Evolutionary conservation across 257 asterid species (phyloP).

Genomic region (Prunella vulgaris): DNA sequence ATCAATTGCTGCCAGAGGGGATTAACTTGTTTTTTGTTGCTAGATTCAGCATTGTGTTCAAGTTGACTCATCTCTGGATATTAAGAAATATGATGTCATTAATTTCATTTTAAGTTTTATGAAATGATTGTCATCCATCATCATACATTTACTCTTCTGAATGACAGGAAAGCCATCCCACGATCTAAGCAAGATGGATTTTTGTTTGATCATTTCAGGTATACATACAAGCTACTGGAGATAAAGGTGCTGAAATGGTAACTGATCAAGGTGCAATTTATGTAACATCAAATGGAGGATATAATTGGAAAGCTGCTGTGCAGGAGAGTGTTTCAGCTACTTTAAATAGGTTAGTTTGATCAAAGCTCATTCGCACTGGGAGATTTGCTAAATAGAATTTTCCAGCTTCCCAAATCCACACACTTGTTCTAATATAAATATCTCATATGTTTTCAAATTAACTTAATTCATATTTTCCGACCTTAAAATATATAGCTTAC

Average conservation of each 20-base stretch:
- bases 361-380: background rate
- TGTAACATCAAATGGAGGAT: constrained; percentile 85
- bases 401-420: background rate
- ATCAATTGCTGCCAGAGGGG: background rate
- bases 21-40: constrained; percentile 1
- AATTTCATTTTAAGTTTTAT: background rate
- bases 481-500: background rate
- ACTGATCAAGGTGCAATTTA: constrained; percentile 97
- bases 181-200: constrained; percentile 15
- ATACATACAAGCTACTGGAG: constrained; percentile 76
- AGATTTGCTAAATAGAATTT: background rate
- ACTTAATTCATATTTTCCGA: background rate
- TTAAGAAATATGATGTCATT: background rate
- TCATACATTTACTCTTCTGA: background rate
- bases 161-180: constrained; percentile 2
- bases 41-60: constrained; percentile 1
- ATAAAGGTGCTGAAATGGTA: constrained; percentile 87
- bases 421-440: background rate
- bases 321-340: constrained; percentile 99
- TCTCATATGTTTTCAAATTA: background rate
- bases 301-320: constrained; percentile 98
- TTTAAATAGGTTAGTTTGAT: constrained; percentile 65
- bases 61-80: background rate
- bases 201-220: constrained; percentile 52
- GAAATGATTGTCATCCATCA: background rate